Evolutionary conservation across 805 yeast genomes (phyloP).

Genomic region (Starmerella potacharoeniae): DNA sequence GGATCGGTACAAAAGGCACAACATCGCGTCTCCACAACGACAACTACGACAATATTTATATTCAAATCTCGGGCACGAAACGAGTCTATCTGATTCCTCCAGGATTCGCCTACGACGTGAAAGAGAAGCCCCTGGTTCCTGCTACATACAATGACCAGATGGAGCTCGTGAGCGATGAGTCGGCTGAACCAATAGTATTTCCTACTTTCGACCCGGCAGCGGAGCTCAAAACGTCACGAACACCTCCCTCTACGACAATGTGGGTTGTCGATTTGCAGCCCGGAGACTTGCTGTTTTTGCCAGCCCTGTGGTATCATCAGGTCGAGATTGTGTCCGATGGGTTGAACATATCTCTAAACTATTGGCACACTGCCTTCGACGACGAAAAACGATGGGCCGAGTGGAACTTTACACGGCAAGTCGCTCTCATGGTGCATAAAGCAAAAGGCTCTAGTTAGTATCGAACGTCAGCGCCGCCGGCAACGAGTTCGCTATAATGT

Average conservation of each 20-base stretch:
- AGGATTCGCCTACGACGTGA: constrained; percentile 24
- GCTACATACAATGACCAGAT: constrained; percentile 26
- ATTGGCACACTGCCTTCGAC: constrained; percentile 27
- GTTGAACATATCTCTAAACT: constrained; percentile 26
- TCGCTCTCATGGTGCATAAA: constrained; percentile 1
- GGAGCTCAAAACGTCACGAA: constrained; percentile 5
- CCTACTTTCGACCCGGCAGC: constrained; percentile 29
- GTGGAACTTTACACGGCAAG: constrained; percentile 26
- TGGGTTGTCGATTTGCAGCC: constrained; percentile 27
- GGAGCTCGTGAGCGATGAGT: constrained; percentile 13
- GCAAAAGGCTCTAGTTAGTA: not conserved
- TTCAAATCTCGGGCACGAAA: constrained; percentile 29
- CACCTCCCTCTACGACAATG: constrained; percentile 13
- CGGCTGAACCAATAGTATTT: constrained; percentile 21
- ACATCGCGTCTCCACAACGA: constrained; percentile 30
- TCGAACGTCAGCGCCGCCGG: constrained; percentile 20
- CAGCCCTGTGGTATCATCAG: constrained; percentile 35
- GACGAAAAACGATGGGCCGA: constrained; percentile 25
- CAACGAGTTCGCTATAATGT: constrained; percentile 24
- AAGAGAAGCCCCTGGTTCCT: constrained; percentile 25
- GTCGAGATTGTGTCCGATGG: constrained; percentile 23
- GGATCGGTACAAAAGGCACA: constrained; percentile 29
- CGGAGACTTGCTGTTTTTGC: constrained; percentile 32
- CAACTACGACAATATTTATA: constrained; percentile 32
- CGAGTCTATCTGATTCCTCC: constrained; percentile 30